phyloP scores from a whole-genome alignment of 768 basidiomycete genomes.

The Tricholoma hemisulphureum region DNA sequence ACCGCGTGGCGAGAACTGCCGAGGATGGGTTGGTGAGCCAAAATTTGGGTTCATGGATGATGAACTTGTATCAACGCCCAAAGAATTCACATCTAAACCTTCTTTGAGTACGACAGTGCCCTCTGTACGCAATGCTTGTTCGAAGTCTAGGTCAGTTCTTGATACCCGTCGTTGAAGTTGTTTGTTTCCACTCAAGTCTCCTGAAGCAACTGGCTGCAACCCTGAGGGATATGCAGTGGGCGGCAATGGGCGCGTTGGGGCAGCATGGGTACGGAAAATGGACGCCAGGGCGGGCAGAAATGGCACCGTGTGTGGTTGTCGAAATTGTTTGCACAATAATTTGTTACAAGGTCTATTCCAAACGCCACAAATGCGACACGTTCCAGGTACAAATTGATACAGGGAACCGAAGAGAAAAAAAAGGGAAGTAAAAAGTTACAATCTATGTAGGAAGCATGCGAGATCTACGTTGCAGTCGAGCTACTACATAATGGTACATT shows the following conservation, averaged over 20 bases:
- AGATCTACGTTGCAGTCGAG: neutral
- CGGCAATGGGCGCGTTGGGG: slow-evolving; percentile 40
- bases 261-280: slow-evolving; percentile 54
- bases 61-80: slow-evolving; percentile 54
- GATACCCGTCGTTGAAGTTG: slow-evolving; percentile 56
- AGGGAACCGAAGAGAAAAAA: slow-evolving; percentile 5
- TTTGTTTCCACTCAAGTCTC: slow-evolving; percentile 40
- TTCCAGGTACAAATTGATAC: slow-evolving; percentile 6
- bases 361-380: slow-evolving; percentile 4
- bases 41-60: slow-evolving; percentile 39
- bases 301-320: slow-evolving; percentile 14
- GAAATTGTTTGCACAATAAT: neutral
- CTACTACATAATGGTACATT: slow-evolving; percentile 4
- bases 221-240: slow-evolving; percentile 48
- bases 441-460: slow-evolving; percentile 3
- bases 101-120: slow-evolving; percentile 71
- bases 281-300: slow-evolving; percentile 57
- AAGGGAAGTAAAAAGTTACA: slow-evolving; percentile 14
- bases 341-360: neutral
- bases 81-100: slow-evolving; percentile 63
- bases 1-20: slow-evolving; percentile 33
- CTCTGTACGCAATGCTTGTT: slow-evolving; percentile 65
- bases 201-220: slow-evolving; percentile 57
- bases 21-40: slow-evolving; percentile 40
- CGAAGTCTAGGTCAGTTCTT: slow-evolving; percentile 78